A percentile compares a stretch with the other conserved stretches of the same genome.
Conservation (phyloP, 768 basidiomycete genomes). For the Trametes cinnabarina region DNA sequence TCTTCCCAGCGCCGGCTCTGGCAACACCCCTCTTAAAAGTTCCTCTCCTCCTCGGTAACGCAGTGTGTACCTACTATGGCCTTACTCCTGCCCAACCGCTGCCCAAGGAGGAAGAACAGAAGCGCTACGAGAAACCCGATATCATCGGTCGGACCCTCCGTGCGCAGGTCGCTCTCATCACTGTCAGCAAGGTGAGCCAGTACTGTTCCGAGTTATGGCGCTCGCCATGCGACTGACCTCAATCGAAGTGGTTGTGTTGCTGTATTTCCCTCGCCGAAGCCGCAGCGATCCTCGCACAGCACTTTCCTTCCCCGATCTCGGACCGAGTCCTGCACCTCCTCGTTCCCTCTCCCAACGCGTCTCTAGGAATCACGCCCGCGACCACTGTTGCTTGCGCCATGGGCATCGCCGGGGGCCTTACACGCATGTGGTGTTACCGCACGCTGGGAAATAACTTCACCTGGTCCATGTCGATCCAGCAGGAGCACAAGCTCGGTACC, state of each 20-base stretch:
- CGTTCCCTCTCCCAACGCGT: not conserved
- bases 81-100: not conserved
- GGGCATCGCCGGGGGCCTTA: not conserved
- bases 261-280: not conserved
- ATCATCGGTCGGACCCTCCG: no score
- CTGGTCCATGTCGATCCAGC: constrained; percentile 13
- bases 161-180: not conserved
- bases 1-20: not conserved
- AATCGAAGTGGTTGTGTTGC: not conserved
- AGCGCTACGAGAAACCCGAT: not conserved
- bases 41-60: not conserved
- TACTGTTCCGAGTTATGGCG: not conserved
- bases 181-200: not conserved
- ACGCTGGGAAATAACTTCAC: constrained; percentile 20
- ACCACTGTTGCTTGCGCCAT: not conserved
- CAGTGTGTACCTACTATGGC: not conserved
- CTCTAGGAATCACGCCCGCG: not conserved
- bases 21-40: not conserved
- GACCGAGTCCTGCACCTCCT: not conserved
- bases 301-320: not conserved
- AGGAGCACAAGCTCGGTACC: constrained; percentile 17
- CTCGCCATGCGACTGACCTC: not conserved
- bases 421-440: constrained; percentile 1
- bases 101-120: not conserved
- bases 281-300: not conserved